Base-by-base conservation (phyloP, 306 rosid genomes). In the Quercus aquifolioides region DNA sequence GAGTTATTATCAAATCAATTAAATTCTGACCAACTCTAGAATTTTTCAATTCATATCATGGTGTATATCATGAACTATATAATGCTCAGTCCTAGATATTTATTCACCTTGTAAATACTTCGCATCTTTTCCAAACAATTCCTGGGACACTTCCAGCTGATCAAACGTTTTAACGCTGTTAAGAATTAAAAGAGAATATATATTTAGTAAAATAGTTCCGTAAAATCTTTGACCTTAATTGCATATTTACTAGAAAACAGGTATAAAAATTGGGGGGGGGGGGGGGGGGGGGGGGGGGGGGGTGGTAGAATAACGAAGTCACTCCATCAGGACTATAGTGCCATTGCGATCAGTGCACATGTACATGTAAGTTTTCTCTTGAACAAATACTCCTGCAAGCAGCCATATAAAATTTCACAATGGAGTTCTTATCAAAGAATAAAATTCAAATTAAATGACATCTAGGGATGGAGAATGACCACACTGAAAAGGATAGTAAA, bases 311-410 rank as follows among this genome's bases (percentile, higher is more conserved):
- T 41, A 31, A 78, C 76, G 33, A 80, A 92, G 97, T 90, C 87
- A 92, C 99, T 94, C 97, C 97, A 95, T 88, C 71, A 95, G 80
- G 65, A 92, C 83, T 3, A 92, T 85, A 83, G 90, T 90, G 59
- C 97, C 97, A 79, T 92, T 97, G 55, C 80, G 90, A 76, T 95
- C 99, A 43, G 82, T 91, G 86, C 98, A 94, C 99, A 95, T 91
- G 79, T 85, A 92, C 71, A 92, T 79, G 86, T 86, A 92, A 83
- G 77, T 74, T 83, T 88, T 92, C 56, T 89, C 88, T 28, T 68
- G 87, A 77, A 91, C 92, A 74, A 79, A 87, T 52, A 89, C 91
- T 82, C 84, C 97, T 94, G 95, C 86, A 87, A 80, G 30, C 82
- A 84, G 80, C 59, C 55, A 46, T 35, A 56, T 46, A 59, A 57